phyloP scores from a whole-genome alignment of 108 stramenopile species.

The Nannochloropsis oceanica region DNA sequence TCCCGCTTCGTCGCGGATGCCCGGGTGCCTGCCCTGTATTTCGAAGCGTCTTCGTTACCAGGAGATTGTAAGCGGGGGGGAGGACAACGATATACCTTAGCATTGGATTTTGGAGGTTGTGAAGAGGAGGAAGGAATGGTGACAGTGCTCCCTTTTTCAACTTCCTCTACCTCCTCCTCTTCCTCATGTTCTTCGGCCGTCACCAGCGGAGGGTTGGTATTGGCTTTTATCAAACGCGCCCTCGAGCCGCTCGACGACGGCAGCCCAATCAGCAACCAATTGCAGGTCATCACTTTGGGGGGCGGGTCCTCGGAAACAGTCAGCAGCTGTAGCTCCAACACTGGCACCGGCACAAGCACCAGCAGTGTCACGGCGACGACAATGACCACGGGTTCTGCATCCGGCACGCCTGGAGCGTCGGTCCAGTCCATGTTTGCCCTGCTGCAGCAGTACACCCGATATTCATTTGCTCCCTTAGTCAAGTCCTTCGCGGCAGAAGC shows the following conservation, averaged over 20 bases:
- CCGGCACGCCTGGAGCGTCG: background rate
- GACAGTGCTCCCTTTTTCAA: background rate
- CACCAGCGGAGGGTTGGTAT: background rate
- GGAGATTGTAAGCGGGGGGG: background rate
- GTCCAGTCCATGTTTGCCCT: slow-evolving; percentile 10
- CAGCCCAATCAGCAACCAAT: background rate
- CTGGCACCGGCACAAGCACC: background rate
- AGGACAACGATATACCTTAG: background rate
- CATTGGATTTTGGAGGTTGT: background rate
- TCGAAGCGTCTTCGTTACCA: background rate
- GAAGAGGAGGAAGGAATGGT: background rate
- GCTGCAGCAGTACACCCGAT: slow-evolving; percentile 19
- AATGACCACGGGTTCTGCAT: too few relatives aligned
- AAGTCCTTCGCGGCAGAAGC: slow-evolving; percentile 7
- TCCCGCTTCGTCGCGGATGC: background rate
- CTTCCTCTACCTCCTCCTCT: background rate
- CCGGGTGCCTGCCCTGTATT: background rate
- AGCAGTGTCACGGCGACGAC: background rate
- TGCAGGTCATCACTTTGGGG: background rate
- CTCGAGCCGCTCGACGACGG: background rate
- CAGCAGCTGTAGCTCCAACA: background rate
- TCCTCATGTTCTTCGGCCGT: background rate
- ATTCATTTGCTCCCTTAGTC: slow-evolving; percentile 16
- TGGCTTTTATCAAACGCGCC: background rate
- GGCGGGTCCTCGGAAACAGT: background rate